A percentile compares a stretch with the other conserved stretches of the same genome.
Conservation (phyloP, 495 filamentous ascomycete genomes). For the Tricharina praecox region DNA sequence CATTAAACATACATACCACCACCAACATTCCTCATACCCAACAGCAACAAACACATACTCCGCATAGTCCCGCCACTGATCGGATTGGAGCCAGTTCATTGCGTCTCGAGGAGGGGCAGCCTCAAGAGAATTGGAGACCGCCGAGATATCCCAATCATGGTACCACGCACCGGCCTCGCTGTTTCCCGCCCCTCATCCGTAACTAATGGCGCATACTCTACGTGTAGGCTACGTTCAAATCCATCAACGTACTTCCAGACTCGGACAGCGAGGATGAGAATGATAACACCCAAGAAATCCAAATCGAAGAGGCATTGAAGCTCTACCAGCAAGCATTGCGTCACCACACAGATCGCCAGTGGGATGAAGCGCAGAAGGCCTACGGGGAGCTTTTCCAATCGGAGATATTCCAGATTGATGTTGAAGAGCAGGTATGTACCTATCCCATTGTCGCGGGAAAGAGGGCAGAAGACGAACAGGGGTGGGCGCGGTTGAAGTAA, state of each 20-base stretch:
- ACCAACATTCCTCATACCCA: no score
- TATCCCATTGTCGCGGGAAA: background rate
- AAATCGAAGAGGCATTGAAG: constrained; percentile 91
- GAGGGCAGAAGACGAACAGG: no score
- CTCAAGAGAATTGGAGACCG: no score
- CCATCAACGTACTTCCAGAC: constrained; percentile 84
- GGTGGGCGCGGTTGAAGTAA: background rate
- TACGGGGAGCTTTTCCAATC: constrained; percentile 74
- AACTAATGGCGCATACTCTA: no score
- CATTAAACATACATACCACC: no score
- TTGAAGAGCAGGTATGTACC: constrained; percentile 30
- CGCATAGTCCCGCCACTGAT: no score
- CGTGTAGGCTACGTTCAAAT: constrained; percentile 40
- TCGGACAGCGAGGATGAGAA: constrained; percentile 77
- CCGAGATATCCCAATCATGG: no score
- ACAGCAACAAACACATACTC: no score
- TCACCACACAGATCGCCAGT: constrained; percentile 77
- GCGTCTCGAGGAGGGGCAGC: no score
- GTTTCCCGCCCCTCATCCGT: no score
- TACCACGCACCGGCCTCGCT: no score
- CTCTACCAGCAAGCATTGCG: constrained; percentile 85
- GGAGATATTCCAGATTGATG: constrained; percentile 56
- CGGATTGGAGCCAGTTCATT: no score
- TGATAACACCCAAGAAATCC: constrained; percentile 87
- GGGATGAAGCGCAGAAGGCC: constrained; percentile 58